Evolutionary conservation across 2,329 filamentous ascomycete species (phyloP).

Genomic region (Colletotrichum tanaceti): DNA sequence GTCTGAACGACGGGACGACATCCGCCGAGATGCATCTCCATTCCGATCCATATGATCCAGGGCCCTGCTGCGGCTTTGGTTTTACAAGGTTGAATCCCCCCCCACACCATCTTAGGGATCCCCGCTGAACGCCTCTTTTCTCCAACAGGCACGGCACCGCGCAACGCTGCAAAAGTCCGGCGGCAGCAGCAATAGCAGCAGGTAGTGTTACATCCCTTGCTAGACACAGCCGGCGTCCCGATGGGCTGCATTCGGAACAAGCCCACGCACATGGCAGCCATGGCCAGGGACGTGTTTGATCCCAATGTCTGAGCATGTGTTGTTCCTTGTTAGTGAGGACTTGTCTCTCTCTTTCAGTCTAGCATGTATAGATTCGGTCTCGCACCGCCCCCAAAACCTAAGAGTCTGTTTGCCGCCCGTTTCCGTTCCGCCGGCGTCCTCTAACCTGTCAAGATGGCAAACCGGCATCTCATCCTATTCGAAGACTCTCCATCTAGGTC

Average conservation of each 20-base stretch:
- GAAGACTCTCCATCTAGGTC: not conserved
- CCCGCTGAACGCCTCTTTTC: constrained; percentile 32
- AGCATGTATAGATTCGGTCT: not conserved
- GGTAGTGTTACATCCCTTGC: constrained; percentile 23
- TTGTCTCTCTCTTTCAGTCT: not conserved
- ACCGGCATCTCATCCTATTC: constrained; percentile 28
- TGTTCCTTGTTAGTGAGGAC: not conserved
- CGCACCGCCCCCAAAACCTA: too few relatives aligned
- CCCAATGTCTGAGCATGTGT: too few relatives aligned
- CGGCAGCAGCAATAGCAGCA: too few relatives aligned
- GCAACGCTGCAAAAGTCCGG: too few relatives aligned
- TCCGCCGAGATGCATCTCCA: constrained; percentile 45
- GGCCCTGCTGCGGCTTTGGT: too few relatives aligned
- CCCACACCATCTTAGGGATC: not conserved
- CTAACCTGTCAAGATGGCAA: constrained; percentile 1
- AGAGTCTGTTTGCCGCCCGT: not conserved
- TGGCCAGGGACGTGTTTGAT: not conserved
- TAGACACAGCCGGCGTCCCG: constrained; percentile 4
- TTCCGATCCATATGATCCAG: constrained; percentile 7
- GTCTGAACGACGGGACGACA: constrained; percentile 41
- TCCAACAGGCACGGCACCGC: constrained; percentile 14
- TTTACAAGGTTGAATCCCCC: not conserved
- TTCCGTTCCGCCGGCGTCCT: constrained; percentile 1
- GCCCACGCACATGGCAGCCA: constrained; percentile 13
- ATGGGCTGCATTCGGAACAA: constrained; percentile 10